These are phyloP conservation scores for Spiromastix sp. DNA, from an alignment of 2,329 filamentous ascomycete species.

Conservation along the genomic window DNA sequence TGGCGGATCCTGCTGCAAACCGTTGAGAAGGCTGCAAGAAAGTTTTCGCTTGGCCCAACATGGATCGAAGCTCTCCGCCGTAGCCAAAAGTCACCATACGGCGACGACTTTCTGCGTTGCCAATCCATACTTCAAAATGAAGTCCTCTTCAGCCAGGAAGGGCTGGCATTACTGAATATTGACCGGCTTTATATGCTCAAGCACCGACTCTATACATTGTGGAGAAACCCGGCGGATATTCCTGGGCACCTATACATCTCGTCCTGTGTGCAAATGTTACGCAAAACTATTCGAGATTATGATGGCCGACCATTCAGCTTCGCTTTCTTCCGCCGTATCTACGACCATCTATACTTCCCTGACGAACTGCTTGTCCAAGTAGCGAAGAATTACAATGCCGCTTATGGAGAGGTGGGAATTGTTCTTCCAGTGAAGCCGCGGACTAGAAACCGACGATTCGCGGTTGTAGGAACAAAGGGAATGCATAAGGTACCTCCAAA, in stretches of 20 bases:
- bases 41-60: constrained; percentile 27
- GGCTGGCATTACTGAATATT: constrained; percentile 33
- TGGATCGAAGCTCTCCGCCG: constrained; percentile 30
- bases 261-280: constrained; percentile 31
- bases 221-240: constrained; percentile 13
- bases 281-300: constrained; percentile 30
- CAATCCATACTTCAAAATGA: constrained; percentile 36
- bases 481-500: constrained; percentile 8
- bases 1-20: constrained; percentile 23
- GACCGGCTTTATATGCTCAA: constrained; percentile 38
- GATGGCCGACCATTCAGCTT: constrained; percentile 33
- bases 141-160: constrained; percentile 34
- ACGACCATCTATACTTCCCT: constrained; percentile 30
- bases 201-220: constrained; percentile 30
- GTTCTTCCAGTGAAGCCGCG: constrained; percentile 17
- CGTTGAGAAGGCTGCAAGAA: constrained; percentile 26
- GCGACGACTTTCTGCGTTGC: constrained; percentile 28
- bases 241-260: constrained; percentile 25
- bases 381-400: constrained; percentile 23
- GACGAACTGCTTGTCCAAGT: constrained; percentile 28
- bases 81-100: constrained; percentile 24
- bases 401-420: constrained; percentile 29
- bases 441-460: not conserved
- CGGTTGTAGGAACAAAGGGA: not conserved
- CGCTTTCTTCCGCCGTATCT: constrained; percentile 33